Evolutionary conservation across 2,329 filamentous ascomycete genomes (phyloP).

Genomic region (Knoxdaviesia capensis): DNA sequence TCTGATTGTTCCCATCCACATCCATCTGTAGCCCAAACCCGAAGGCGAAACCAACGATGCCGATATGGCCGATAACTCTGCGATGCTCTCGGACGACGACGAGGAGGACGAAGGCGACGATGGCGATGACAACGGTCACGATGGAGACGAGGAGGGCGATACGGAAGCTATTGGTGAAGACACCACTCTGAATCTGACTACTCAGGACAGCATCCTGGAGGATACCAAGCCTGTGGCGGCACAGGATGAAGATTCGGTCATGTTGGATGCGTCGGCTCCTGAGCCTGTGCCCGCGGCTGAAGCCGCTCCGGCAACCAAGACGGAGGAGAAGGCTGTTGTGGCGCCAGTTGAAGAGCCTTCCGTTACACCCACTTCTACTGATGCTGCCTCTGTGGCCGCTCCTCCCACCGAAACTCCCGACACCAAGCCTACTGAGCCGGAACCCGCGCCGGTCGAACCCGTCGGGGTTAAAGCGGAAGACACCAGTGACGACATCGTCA

Average conservation of each 20-base stretch:
- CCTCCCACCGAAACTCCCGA: too few species aligned
- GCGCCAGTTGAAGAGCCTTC: neutral
- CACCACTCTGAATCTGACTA: slow-evolving; percentile 9
- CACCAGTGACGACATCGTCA: neutral
- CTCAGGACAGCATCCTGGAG: slow-evolving; percentile 3
- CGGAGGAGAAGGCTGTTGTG: neutral
- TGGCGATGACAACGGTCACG: slow-evolving; percentile 24
- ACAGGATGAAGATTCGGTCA: too few species aligned
- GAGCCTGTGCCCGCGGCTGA: neutral
- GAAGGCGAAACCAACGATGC: slow-evolving; percentile 25
- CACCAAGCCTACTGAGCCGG: neutral
- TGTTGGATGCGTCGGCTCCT: neutral
- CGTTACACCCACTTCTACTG: too few species aligned
- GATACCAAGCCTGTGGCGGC: neutral
- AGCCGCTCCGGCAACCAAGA: slow-evolving; percentile 1
- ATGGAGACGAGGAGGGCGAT: slow-evolving; percentile 18
- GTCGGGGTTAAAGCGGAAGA: neutral
- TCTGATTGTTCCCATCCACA: neutral
- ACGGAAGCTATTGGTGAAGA: slow-evolving; percentile 7
- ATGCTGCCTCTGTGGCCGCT: too few species aligned
- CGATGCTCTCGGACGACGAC: slow-evolving; percentile 23
- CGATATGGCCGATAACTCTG: slow-evolving; percentile 30
- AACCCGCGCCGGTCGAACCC: neutral
- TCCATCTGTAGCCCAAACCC: slow-evolving; percentile 7
- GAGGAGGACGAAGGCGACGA: slow-evolving; percentile 26